Percentiles rank a stretch among this genome's conserved stretches.
Conservation (phyloP, 768 basidiomycete genomes). For the Neoboletus magnificus region DNA sequence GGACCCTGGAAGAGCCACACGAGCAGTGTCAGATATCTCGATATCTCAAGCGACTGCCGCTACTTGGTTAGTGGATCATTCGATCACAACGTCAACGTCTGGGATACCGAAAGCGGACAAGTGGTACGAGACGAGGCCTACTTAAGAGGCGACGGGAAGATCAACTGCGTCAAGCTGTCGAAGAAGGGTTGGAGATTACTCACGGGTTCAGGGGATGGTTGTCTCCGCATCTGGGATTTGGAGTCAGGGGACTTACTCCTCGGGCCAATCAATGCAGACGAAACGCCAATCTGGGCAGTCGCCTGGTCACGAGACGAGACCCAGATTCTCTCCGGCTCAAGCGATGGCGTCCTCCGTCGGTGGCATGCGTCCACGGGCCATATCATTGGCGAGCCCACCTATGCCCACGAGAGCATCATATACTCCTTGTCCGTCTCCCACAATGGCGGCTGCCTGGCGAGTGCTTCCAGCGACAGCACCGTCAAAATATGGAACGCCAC, state of each 20-base stretch:
- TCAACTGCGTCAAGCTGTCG: slow-evolving; percentile 30
- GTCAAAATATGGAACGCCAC: slow-evolving; percentile 30
- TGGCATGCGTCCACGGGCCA: slow-evolving; percentile 24
- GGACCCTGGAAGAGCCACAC: slow-evolving; percentile 24
- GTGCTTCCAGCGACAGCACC: slow-evolving; percentile 29
- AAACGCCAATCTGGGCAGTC: slow-evolving; percentile 26
- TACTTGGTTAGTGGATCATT: slow-evolving; percentile 31
- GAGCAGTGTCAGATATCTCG: slow-evolving; percentile 28
- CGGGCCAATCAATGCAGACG: slow-evolving; percentile 24
- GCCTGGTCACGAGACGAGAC: slow-evolving; percentile 31
- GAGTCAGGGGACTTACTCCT: slow-evolving; percentile 23
- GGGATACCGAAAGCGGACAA: slow-evolving; percentile 28
- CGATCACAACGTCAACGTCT: slow-evolving; percentile 31
- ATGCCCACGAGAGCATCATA: slow-evolving; percentile 24
- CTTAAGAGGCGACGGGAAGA: slow-evolving; percentile 23
- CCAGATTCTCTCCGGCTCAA: slow-evolving; percentile 25
- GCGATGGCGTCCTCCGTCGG: slow-evolving; percentile 22
- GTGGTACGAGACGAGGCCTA: slow-evolving; percentile 21
- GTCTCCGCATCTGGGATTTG: slow-evolving; percentile 30
- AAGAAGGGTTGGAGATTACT: slow-evolving; percentile 23
- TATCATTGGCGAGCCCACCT: slow-evolving; percentile 20
- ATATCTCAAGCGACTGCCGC: slow-evolving; percentile 27
- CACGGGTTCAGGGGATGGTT: slow-evolving; percentile 28
- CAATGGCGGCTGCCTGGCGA: slow-evolving; percentile 25
- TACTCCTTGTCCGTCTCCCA: slow-evolving; percentile 28